Evolutionary conservation across 176 grass and related monocot genomes (phyloP), one percentile per base, ranked within the genome.

Genomic region (Zizania latifolia): DNA sequence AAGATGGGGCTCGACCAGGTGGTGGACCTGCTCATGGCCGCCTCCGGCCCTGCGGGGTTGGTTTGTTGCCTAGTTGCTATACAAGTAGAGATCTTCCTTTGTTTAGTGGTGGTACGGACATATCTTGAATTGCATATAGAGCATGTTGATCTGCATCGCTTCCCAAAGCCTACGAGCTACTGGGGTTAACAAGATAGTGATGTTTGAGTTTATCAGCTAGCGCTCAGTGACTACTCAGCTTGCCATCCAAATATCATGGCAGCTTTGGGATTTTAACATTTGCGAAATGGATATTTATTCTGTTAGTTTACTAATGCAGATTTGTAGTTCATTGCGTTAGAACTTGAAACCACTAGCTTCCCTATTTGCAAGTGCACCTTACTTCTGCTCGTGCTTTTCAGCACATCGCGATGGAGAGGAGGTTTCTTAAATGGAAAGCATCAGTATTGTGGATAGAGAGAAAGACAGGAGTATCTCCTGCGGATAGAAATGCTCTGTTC

Each of bases 341-440:
- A 68, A 65, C 55, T 62, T 31, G n/a, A 58, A 65, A 50, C 51
- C 27, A 17, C 59, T 61, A 15, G 31, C 10, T 85, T 32, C 15
- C 34, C 17, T 79, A 41, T 74, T 60, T 55, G 57, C 54, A 29
- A 31, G 74, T 69, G 27, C 17, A 68, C 11, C 55, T 68, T 50
- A 50, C 78, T 88, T 29, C 5, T 43, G 37, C 43, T 83, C 6
- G n/a, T 30, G 8, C 66, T 43, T 74, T 81, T 30, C 81, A 93
- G 90, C 89, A 93, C 76, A 82, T 97, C 1, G 29, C 75, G 32
- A 90, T 98, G 95, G 91, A 98, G 79, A 92, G 89, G 74, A 98
- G 87, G 72, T 80, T 92, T 75, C 86, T 92, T 37, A 90, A 83
- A 79, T 94, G 89, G 91, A 84, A 72, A 70, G 65, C 81, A 74